These are phyloP conservation scores for Naegleria fowleri DNA, from an alignment of 208 protist species.

Conservation along the genomic window DNA sequence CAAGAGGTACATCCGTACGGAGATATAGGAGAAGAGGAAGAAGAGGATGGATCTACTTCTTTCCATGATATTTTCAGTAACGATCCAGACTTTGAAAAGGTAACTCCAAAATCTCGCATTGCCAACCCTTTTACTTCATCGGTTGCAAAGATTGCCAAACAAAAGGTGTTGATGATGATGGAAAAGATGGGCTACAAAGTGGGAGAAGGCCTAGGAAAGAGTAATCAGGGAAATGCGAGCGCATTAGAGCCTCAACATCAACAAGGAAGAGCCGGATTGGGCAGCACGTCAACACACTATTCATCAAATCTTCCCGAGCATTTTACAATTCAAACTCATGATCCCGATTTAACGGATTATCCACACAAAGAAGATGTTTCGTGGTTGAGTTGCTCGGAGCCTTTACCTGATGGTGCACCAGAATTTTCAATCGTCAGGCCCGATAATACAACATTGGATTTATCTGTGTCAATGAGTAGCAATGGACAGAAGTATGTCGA, in stretches of 20 bases:
- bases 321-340: constrained; percentile 20
- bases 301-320: background rate
- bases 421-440: background rate
- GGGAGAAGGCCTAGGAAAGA: background rate
- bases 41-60: background rate
- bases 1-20: background rate
- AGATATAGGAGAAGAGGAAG: background rate
- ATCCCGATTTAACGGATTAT: background rate
- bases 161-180: background rate
- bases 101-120: background rate
- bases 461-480: background rate
- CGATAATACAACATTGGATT: background rate
- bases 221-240: background rate
- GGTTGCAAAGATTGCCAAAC: background rate
- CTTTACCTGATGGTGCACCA: background rate
- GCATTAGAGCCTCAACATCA: background rate
- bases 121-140: background rate
- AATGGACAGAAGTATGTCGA: background rate
- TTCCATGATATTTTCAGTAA: background rate
- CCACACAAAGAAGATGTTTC: background rate
- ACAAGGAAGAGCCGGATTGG: background rate
- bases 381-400: background rate
- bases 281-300: background rate
- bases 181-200: background rate
- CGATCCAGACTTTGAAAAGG: background rate